Evolutionary conservation across 306 rosid genomes (phyloP).

Genomic region (Prunus fruticosa): DNA sequence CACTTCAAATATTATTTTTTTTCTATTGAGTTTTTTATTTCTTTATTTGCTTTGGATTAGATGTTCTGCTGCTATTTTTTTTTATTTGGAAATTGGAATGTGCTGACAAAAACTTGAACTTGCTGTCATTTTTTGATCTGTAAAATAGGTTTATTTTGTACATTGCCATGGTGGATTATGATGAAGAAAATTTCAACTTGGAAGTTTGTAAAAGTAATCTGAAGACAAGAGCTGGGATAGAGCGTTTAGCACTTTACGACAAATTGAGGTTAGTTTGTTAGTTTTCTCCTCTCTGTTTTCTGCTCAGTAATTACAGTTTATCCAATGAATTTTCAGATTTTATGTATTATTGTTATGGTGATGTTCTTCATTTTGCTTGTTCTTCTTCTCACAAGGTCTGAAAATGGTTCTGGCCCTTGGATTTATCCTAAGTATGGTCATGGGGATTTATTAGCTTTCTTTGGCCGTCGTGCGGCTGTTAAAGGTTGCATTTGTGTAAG

Average conservation of each 20-base stretch:
- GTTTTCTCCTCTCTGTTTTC: constrained; percentile 9
- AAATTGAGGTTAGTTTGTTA: constrained; percentile 72
- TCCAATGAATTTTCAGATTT: neutral
- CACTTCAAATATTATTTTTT: too few relatives aligned
- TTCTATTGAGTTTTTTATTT: neutral
- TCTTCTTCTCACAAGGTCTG: constrained; percentile 43
- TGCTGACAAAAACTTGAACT: too few relatives aligned
- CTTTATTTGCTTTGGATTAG: too few relatives aligned
- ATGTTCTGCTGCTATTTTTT: too few relatives aligned
- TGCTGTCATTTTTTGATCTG: too few relatives aligned
- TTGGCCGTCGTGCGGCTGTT: constrained; percentile 93
- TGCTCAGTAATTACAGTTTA: neutral
- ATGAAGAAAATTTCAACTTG: constrained; percentile 45
- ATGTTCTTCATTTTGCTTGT: constrained; percentile 8
- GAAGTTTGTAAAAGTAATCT: constrained; percentile 38
- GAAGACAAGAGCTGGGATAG: constrained; percentile 72
- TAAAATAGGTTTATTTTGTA: constrained; percentile 70
- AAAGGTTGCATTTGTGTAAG: constrained; percentile 92
- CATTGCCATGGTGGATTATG: constrained; percentile 73
- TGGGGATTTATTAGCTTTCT: constrained; percentile 85
- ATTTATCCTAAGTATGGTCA: constrained; percentile 85
- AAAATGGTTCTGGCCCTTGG: constrained; percentile 69
- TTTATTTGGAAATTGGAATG: neutral
- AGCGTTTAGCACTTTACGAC: constrained; percentile 67
- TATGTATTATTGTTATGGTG: neutral